Evolutionary conservation across 2,329 filamentous ascomycete genomes (phyloP), one percentile per base, ranked within the genome.

Genomic region (Aspergillus puulaauensis): DNA sequence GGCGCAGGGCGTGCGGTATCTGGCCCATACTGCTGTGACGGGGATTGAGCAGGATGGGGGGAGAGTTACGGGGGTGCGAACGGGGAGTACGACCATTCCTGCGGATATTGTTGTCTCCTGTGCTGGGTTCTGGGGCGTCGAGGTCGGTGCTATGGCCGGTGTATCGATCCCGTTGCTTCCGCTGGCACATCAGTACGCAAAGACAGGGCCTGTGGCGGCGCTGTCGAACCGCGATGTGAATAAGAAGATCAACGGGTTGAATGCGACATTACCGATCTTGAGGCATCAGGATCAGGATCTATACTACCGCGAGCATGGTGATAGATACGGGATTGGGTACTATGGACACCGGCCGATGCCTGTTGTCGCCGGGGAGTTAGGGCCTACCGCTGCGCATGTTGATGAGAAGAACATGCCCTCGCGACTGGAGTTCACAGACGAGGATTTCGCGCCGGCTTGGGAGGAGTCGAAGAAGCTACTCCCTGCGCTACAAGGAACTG

Each of bases 71-170:
- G 84, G 85, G 2, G 85, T 87, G 0, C 72, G 61, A 1, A 86
- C 83, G 0, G 72, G 75, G 1, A 70, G 70, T 4, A 80, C 80
- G 21, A 79, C 66, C 0, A 76, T 87, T 19, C 73, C 81, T 0
- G 85, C 85, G 0, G 85, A 88, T 54, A 82, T 87, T 23, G 76
- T 87, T 51, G 71, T 88, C 39, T 87, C 84, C 2, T 88, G 85
- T 60, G 85, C 84, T 6, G 85, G 85, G 0, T 86, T 88, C 69
- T 88, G 85, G 85, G 85, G 85, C 11, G 85, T 87, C 7, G 85
- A 88, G 66, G 75, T 88, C 6, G 85, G 85, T 21, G 82, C 80
- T 6, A 85, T 88, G 84, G 78, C 83, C 43, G 84, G 79, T 4
- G 64, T 86, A 12, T 73, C 80, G 2, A 79, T 88, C 21, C 85